These are phyloP conservation scores for Lactifluus subvellereus DNA, from an alignment of 768 basidiomycete genomes.

Conservation along the genomic window DNA sequence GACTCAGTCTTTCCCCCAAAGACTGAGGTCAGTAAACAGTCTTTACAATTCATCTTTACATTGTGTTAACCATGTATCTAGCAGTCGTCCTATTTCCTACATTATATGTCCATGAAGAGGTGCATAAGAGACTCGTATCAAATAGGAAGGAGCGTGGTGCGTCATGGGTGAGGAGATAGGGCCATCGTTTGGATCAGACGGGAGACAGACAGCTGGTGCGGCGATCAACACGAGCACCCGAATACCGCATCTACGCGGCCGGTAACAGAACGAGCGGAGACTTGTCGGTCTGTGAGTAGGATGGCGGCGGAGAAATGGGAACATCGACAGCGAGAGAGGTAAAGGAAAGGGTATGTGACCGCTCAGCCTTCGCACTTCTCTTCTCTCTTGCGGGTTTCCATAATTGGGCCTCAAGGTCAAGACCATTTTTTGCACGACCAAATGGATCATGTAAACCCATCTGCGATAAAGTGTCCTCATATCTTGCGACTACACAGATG, in stretches of 20 bases:
- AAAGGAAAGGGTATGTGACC: background rate
- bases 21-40: too few relatives aligned
- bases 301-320: conserved; percentile 11
- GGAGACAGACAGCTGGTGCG: background rate
- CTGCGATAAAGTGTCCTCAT: background rate
- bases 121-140: background rate
- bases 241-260: background rate
- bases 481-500: background rate
- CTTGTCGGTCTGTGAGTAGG: conserved; percentile 15
- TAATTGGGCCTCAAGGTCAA: conserved; percentile 21
- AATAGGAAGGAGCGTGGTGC: background rate
- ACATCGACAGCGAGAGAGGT: background rate
- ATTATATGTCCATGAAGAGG: background rate
- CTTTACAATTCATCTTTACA: too few relatives aligned
- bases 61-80: too few relatives aligned
- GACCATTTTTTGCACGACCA: background rate
- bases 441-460: background rate
- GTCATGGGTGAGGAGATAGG: background rate
- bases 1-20: too few relatives aligned
- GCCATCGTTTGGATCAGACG: background rate
- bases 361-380: background rate
- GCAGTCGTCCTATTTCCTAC: too few relatives aligned
- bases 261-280: conserved; percentile 2
- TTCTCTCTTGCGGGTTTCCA: background rate
- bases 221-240: background rate